Conservation (phyloP, 2,329 filamentous ascomycete species). For the Onygenales sp. region DNA sequence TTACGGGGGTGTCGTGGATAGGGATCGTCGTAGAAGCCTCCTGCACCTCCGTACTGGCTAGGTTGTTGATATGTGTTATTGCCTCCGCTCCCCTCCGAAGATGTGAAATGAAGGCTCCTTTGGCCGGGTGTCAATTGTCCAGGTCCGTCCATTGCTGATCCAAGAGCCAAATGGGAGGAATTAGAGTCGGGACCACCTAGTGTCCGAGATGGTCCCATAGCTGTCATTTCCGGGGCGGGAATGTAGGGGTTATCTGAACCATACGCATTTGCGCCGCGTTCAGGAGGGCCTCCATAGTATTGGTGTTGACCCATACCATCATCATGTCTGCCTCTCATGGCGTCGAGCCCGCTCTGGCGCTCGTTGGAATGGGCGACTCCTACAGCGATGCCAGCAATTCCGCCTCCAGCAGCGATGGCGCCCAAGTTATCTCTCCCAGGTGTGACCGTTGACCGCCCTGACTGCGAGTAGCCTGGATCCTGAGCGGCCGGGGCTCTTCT, state of each 20-base stretch:
- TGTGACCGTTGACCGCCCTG: constrained; percentile 37
- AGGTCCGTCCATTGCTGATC: constrained; percentile 22
- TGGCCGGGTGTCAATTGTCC: constrained; percentile 25
- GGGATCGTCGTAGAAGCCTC: constrained; percentile 49
- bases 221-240: constrained; percentile 13
- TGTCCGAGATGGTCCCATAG: constrained; percentile 6
- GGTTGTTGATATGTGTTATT: constrained; percentile 30
- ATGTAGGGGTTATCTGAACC: constrained; percentile 31
- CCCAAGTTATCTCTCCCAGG: constrained; percentile 61
- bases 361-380: constrained; percentile 55
- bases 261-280: constrained; percentile 26
- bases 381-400: constrained; percentile 59
- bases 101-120: constrained; percentile 25
- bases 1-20: constrained; percentile 50
- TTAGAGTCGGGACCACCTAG: constrained; percentile 30
- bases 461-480: constrained; percentile 18
- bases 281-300: constrained; percentile 22
- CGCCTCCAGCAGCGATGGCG: constrained; percentile 43
- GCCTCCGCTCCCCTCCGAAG: constrained; percentile 43
- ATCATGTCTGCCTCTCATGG: constrained; percentile 38
- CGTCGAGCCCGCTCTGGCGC: constrained; percentile 56
- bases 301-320: constrained; percentile 8
- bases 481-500: constrained; percentile 3
- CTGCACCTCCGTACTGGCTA: constrained; percentile 22
- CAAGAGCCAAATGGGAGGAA: constrained; percentile 28